Evolutionary conservation across 805 yeast species (phyloP), one percentile per base, ranked within the genome.

Genomic region (Komagataella pastoris): DNA sequence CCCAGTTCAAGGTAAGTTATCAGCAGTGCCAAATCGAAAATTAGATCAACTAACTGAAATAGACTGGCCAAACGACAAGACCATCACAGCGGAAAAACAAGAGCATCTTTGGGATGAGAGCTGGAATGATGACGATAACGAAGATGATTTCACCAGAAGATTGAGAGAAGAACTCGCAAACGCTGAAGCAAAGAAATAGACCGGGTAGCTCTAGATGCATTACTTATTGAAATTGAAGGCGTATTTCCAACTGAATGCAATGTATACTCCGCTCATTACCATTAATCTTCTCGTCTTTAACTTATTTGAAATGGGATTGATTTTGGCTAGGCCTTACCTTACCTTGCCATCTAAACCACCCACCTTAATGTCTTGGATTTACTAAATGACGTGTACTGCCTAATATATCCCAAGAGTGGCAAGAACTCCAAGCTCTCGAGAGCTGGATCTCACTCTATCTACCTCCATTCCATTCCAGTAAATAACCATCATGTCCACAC

Each of bases 41-140:
- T 12, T 47, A 10, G 17, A 17, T 43, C 7, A 40, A 44, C 12
- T 40, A 52, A 53, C 49, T 2, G 23, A 12, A 17, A 2, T 49
- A 69, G 81, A 84, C 58, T 89, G 96, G 96, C 67, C 77, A n/a
- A 75, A 73, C 44, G 65, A 74, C 53, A 74, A 82, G 59, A 66
- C 83, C 52, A 64, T 79, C 56, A 74, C 75, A 54, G 63, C 75
- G 59, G 70, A 73, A 58, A 72, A 77, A 57, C 76, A 77, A 65
- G 67, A 78, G 59, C 75, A 80, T 55, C 77, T 90, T 50, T 90
- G 98, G 97, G 96, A 90, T 59, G 97, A 90, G 67, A 91, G 88
- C 65, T 91, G 99, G 99, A 97, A 86, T 58, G 95, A 91, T 64
- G 96, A 89, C 55, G 97, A 90, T 61, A 86, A 83, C 54, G 93